phyloP scores from a whole-genome alignment of 352 stramenopile species.

The Phytophthora meadii region DNA sequence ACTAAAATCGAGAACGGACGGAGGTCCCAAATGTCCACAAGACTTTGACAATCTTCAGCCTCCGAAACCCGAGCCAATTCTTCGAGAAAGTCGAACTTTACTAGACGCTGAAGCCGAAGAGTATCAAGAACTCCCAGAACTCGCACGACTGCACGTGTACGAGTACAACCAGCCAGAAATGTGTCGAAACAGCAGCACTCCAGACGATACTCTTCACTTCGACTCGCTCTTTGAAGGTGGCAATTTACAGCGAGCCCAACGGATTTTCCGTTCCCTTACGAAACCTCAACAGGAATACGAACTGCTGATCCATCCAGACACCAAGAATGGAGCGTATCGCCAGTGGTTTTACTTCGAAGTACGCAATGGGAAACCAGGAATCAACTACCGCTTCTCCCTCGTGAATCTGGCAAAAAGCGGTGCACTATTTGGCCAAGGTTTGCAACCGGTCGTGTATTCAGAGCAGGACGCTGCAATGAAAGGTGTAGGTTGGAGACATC shows the following conservation, averaged over 20 bases:
- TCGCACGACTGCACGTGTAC: constrained; percentile 59
- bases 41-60: constrained; percentile 12
- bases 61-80: constrained; percentile 46
- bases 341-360: constrained; percentile 94
- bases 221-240: constrained; percentile 84
- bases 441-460: constrained; percentile 87
- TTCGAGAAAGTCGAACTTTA: constrained; percentile 49
- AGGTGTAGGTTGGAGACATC: constrained; percentile 67
- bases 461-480: constrained; percentile 50
- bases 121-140: constrained; percentile 35
- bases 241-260: constrained; percentile 67
- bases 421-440: constrained; percentile 79
- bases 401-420: constrained; percentile 86
- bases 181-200: constrained; percentile 36
- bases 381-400: constrained; percentile 75
- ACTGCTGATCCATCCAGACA: constrained; percentile 72
- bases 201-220: constrained; percentile 68
- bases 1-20: constrained; percentile 2
- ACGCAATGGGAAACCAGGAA: constrained; percentile 55
- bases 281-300: constrained; percentile 70
- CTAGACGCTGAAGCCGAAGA: constrained; percentile 47
- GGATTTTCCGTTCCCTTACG: constrained; percentile 47
- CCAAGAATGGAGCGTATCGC: constrained; percentile 84
- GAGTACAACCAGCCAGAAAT: constrained; percentile 75
- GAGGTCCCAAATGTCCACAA: not conserved